Evolutionary conservation across 2,329 filamentous ascomycete genomes (phyloP), one percentile per base, ranked within the genome.

Genomic region (Lasiodiplodia gonubiensis): DNA sequence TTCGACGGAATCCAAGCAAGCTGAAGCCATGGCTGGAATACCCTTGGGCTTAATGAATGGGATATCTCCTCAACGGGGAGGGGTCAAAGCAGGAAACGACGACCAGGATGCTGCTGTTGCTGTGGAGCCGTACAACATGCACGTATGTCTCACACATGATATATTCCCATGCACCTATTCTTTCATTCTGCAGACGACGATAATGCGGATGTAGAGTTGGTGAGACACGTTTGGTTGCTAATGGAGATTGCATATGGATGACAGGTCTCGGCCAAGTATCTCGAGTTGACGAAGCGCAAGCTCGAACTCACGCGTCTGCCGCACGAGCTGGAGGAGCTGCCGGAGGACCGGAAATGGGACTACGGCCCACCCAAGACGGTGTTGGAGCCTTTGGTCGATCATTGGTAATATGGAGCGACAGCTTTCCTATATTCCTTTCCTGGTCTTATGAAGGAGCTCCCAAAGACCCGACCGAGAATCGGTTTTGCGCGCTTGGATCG

Each of bases 251-350:
- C 39, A 42, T 42, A 18, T 7, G 42, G 42, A 46, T 18, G 10
- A 23, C 67, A 90, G 88, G 86, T 91, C 18, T 90, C 89, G 2
- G 86, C 84, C 66, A 87, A 86, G 72, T 91, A 91, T 75, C 82
- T 92, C 1, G 85, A 90, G 54, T 81, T 91, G 68, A 92, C 89
- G 6, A 85, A 81, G 73, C 85, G 87, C 75, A 92, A 92, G 76
- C 82, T 92, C 11, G 87, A 90, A 72, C 81, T 91, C 54, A 88
- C 88, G 25, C 82, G 89, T 68, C 77, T 91, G 35, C 89, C 89
- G 49, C 86, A 88, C 71, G 88, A 90, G 71, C 73, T 83, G 2
- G 78, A 81, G 2, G 78, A 81, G 8, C 75, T 84, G 10, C 80
- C 84, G 2, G 82, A 79, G 67, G 82, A 82, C 37, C 77, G 80